Conservation (phyloP, 495 filamentous ascomycete genomes). For the Recurvomyces mirabilis region DNA sequence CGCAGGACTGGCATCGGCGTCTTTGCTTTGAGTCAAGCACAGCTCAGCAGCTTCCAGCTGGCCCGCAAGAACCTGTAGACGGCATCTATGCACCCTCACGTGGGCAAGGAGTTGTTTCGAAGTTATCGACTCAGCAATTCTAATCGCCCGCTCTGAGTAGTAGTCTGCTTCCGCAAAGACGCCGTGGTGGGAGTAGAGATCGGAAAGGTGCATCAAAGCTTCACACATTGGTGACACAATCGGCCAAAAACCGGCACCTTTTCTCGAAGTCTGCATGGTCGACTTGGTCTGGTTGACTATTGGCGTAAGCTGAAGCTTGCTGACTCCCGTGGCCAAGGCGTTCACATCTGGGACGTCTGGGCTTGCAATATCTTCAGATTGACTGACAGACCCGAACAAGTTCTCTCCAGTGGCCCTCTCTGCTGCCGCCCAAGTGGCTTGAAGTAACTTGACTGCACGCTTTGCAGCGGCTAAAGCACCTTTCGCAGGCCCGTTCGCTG, state of each 20-base stretch:
- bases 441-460: slow-evolving; percentile 13
- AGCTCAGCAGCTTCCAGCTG: slow-evolving; percentile 17
- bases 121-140: slow-evolving; percentile 57
- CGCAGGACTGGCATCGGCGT: background rate
- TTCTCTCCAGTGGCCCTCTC: background rate
- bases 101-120: slow-evolving; percentile 48
- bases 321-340: slow-evolving; percentile 7
- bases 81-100: slow-evolving; percentile 4
- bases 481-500: background rate
- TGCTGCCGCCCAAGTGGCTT: slow-evolving; percentile 12
- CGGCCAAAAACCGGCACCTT: slow-evolving; percentile 68
- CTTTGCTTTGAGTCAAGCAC: slow-evolving; percentile 5
- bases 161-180: slow-evolving; percentile 84
- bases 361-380: too few relatives aligned
- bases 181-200: slow-evolving; percentile 68
- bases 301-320: slow-evolving; percentile 13
- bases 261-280: slow-evolving; percentile 16
- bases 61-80: slow-evolving; percentile 5
- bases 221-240: slow-evolving; percentile 61
- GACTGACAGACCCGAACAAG: background rate
- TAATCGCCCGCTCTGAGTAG: slow-evolving; percentile 73
- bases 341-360: background rate
- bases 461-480: slow-evolving; percentile 18
- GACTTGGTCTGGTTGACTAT: background rate
- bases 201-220: slow-evolving; percentile 57